Evolutionary conservation across 2,329 filamentous ascomycete genomes (phyloP), one percentile per base, ranked within the genome.

Genomic region (Exophiala sp.): DNA sequence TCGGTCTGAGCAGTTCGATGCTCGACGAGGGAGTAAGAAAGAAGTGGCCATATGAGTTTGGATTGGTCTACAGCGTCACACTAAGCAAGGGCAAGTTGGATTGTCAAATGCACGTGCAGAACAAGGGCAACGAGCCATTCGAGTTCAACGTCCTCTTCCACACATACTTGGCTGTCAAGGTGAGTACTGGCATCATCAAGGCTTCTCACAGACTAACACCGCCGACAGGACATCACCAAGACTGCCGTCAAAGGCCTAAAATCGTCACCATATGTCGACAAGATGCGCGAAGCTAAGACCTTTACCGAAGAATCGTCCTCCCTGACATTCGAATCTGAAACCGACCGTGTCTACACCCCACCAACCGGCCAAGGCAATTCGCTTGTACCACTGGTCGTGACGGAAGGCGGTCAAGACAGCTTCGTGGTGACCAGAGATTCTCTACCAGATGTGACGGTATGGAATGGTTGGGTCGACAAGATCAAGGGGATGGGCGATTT

Each of bases 401-500:
- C 77, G 12, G 84, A 88, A 65, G 79, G 73, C 46, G 85, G 83
- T 56, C 80, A 80, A 65, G 77, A 84, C 11, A 75, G 80, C 47
- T 91, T 88, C 75, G 84, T 85, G 55, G 79, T 97, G 51, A 82
- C 87, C 38, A 84, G 94, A 58, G 90, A 96, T 72, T 91, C 90
- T 62, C 79, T 99, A 62, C 81, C 82, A 58, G 89, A 97, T 63
- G 85, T 94, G 12, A 92, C 96, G 1, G 88, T 97, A 29, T 99
- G 94, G 94, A 99, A 99, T 73, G 94, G 94, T 1, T 96, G 92
- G 91, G 79, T 80, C 38, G 89, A 91, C 60, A 95, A 95, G 77
- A 84, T 89, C 1, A 82, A 84, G 64, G 80, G 80, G 4, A 95
- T 96, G 75, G 84, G 77, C 48, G 94, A 99, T 71, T 96, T 97